Conservation (phyloP, 1,284 basidiomycete genomes). For the Trichosporon sp. region DNA sequence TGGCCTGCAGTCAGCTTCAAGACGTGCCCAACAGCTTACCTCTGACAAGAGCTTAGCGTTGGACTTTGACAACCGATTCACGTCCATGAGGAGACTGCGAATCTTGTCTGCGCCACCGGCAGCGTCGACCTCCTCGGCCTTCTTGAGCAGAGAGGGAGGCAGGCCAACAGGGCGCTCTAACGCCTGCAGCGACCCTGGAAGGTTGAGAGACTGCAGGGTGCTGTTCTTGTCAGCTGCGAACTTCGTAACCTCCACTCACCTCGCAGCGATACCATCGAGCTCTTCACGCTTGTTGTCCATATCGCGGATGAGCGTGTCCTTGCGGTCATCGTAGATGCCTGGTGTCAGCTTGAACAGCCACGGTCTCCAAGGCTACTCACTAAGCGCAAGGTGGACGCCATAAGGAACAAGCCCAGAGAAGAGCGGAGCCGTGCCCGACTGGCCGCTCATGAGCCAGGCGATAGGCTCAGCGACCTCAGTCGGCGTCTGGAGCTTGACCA, state of each 20-base stretch:
- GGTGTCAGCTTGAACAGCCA: not conserved
- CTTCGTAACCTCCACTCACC: slow-evolving; percentile 51
- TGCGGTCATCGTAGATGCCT: slow-evolving; percentile 85
- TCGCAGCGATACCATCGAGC: slow-evolving; percentile 60
- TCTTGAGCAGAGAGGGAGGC: slow-evolving; percentile 78
- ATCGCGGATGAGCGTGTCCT: slow-evolving; percentile 64
- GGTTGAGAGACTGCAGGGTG: slow-evolving; percentile 63
- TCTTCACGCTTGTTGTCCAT: slow-evolving; percentile 61
- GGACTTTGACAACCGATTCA: slow-evolving; percentile 61
- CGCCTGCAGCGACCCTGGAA: slow-evolving; percentile 83
- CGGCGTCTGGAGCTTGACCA: slow-evolving; percentile 64
- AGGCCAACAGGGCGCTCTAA: slow-evolving; percentile 79
- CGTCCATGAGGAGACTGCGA: slow-evolving; percentile 65
- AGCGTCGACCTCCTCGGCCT: slow-evolving; percentile 75
- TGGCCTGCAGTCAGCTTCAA: slow-evolving; percentile 54
- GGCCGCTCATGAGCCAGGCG: slow-evolving; percentile 49
- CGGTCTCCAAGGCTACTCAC: slow-evolving; percentile 51
- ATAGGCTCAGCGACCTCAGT: slow-evolving; percentile 59
- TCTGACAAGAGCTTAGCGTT: slow-evolving; percentile 66
- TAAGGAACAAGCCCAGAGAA: slow-evolving; percentile 77
- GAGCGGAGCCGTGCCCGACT: slow-evolving; percentile 56
- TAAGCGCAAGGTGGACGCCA: slow-evolving; percentile 79
- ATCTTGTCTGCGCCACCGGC: slow-evolving; percentile 71
- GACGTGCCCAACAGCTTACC: slow-evolving; percentile 50
- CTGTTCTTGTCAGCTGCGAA: slow-evolving; percentile 49